Base-by-base conservation (phyloP, 192 early-diverging fungal species). In the Coemansia sp. region DNA sequence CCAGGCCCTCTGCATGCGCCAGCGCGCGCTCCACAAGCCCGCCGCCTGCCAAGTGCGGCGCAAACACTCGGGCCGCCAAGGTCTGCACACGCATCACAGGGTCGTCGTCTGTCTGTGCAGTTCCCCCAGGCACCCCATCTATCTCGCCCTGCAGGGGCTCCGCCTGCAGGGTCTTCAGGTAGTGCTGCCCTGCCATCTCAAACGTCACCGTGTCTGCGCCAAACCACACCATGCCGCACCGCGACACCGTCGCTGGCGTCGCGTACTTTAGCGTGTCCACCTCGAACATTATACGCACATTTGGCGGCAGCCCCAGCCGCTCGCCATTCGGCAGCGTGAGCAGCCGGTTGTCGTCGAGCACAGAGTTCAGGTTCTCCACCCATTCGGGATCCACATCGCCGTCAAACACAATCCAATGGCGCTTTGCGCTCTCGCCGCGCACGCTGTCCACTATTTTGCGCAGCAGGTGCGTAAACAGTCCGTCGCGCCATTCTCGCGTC, bases 141-240 rank as follows among this genome's bases (percentile, higher is more conserved):
- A 41, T 17, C 15, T 50, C 83, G 51, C 94, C 95, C 65, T 90
- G 90, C 82, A 97, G 85, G 11, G 88, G 82, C 29, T 88, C 83
- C 11, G 76, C 70, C 25, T 88, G 85, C 5, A 99, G 76, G 2
- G 88, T 88, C 24, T 86, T 87, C 49, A 99, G 84, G 64, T 98
- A 98, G 71, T 95, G 83, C 65, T 85, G 69, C 69, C 89, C 87
- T 24, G 91, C 70, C 92, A 98, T 94, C 5, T 80, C 77, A 29
- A 89, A 70, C 2, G 81, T 87, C 51, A 98, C 89, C 0, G 97
- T 91, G 67, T 93, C 91, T 57, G 92, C 91, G 73, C 91, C 92
- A 75, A 98, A 98, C 97, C 96, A 99, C 45, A 99, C 94, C 98
- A 99, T 99, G 73, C 98, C 98, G 76, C 98, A 99, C 39, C 98